Conservation (phyloP, 495 filamentous ascomycete species). For the Penicillium antarcticum region DNA sequence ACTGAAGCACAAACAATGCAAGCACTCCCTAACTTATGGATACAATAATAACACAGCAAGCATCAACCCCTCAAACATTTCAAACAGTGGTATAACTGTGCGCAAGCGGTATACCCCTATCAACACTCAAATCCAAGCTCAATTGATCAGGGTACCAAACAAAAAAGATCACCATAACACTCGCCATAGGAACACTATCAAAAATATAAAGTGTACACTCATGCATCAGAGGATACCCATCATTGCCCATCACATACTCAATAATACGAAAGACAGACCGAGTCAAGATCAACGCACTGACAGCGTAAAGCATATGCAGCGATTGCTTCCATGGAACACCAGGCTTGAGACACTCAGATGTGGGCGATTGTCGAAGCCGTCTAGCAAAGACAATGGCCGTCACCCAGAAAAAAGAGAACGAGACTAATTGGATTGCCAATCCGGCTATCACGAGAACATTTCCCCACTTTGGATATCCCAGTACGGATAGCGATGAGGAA, state of each 20-base stretch:
- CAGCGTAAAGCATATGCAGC: conserved; percentile 48
- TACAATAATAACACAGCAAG: too few relatives aligned
- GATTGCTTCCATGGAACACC: conserved; percentile 43
- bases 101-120: too few relatives aligned
- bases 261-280: conserved; percentile 57
- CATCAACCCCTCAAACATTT: too few relatives aligned
- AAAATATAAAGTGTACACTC: conserved; percentile 16
- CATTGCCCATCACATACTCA: conserved; percentile 53
- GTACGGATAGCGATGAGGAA: background rate
- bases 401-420: conserved; percentile 35
- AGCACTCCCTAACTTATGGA: too few relatives aligned
- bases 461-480: conserved; percentile 2
- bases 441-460: conserved; percentile 27
- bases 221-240: conserved; percentile 43
- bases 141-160: conserved; percentile 2
- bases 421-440: conserved; percentile 30
- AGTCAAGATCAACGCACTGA: conserved; percentile 51
- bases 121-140: too few relatives aligned
- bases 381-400: conserved; percentile 24
- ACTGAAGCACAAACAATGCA: too few relatives aligned
- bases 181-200: conserved; percentile 43
- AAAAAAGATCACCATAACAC: conserved; percentile 45
- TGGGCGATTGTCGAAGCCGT: conserved; percentile 22
- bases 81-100: too few relatives aligned
- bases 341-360: conserved; percentile 4